A percentile compares a stretch with the other conserved stretches of the same genome.
These are phyloP conservation scores for Saposhnikovia divaricata DNA, from an alignment of 129 eudicot genomes.

Conservation along the genomic window DNA sequence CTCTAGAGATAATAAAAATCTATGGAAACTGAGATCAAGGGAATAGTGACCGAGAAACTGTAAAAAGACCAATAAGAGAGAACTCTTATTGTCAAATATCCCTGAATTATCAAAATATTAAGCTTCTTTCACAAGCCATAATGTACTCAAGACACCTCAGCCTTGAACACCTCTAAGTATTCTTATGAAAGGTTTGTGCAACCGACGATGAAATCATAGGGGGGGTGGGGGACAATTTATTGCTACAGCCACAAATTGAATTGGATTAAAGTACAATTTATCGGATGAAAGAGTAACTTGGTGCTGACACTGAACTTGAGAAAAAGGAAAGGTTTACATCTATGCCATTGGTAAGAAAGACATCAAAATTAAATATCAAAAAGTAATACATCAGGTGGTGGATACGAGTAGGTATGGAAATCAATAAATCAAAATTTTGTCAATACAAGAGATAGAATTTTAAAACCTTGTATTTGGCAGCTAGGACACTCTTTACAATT, in stretches of 20 bases:
- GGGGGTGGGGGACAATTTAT: neutral
- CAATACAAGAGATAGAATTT: constrained; percentile 5
- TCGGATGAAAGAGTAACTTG: neutral
- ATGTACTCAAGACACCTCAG: neutral
- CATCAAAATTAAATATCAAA: neutral
- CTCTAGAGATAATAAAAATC: neutral
- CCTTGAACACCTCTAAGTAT: neutral
- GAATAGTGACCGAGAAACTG: neutral
- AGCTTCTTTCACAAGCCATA: neutral
- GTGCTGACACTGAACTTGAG: neutral
- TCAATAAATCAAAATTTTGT: constrained; percentile 3
- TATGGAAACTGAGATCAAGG: neutral
- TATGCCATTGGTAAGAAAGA: neutral
- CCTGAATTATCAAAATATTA: neutral
- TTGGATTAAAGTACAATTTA: neutral
- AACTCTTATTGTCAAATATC: neutral
- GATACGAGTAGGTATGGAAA: neutral
- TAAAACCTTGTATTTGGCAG: constrained; percentile 80
- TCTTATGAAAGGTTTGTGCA: neutral
- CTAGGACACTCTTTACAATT: constrained; percentile 70
- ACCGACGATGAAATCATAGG: neutral
- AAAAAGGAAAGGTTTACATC: neutral
- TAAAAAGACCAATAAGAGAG: neutral
- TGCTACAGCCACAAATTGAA: neutral
- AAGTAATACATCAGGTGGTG: neutral